Percentiles rank a stretch among this genome's conserved stretches.
phyloP scores from a whole-genome alignment of 1,284 basidiomycete species.

The Cutaneotrichosporon dermatis region DNA sequence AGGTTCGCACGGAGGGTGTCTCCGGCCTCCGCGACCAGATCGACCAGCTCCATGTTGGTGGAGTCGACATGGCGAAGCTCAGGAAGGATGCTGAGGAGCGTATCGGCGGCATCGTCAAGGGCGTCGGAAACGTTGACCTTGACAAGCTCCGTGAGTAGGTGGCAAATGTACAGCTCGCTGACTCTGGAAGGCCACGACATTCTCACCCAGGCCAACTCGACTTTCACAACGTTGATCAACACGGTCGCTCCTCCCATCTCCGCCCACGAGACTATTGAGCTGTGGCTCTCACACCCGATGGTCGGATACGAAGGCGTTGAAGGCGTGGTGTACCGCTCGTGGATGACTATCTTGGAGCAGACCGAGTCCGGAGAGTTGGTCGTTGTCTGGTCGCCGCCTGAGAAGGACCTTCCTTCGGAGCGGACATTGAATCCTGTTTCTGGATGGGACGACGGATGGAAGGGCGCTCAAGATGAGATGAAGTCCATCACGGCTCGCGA shows the following conservation, averaged over 20 bases:
- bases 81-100: slow-evolving; percentile 51
- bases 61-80: slow-evolving; percentile 76
- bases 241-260: slow-evolving; percentile 97
- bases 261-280: slow-evolving; percentile 93
- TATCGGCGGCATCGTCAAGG: slow-evolving; percentile 59
- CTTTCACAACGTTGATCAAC: slow-evolving; percentile 83
- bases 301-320: slow-evolving; percentile 92
- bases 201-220: slow-evolving; percentile 76
- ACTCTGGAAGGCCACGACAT: slow-evolving; percentile 69
- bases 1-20: slow-evolving; percentile 58
- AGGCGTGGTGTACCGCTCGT: slow-evolving; percentile 83
- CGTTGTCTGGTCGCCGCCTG: slow-evolving; percentile 67
- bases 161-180: not conserved
- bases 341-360: slow-evolving; percentile 76
- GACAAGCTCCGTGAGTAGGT: slow-evolving; percentile 65
- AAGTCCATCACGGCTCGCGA: slow-evolving; percentile 32
- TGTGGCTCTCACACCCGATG: slow-evolving; percentile 96
- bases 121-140: slow-evolving; percentile 59
- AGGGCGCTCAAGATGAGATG: slow-evolving; percentile 60
- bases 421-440: slow-evolving; percentile 68
- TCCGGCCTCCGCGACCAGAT: slow-evolving; percentile 24
- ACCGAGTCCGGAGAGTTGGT: slow-evolving; percentile 87
- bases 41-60: slow-evolving; percentile 54
- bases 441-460: slow-evolving; percentile 74
- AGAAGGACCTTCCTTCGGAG: slow-evolving; percentile 54